Conservation (phyloP, 805 yeast genomes). For the Nakazawaea wyomingensis region DNA sequence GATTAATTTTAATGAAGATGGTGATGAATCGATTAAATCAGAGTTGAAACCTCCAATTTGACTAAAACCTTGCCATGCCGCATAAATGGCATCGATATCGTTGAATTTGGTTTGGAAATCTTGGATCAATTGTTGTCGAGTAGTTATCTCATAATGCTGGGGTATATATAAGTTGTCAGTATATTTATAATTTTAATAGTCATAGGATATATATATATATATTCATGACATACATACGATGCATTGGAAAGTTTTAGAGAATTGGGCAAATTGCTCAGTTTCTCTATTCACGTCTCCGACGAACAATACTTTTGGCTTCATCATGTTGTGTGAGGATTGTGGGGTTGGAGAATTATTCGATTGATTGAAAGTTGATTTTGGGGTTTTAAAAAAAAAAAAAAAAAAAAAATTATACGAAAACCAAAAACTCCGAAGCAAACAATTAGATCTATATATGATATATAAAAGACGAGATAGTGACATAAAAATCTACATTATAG, state of each 20-base stretch:
- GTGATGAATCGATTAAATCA: constrained; percentile 35
- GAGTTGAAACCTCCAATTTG: constrained; percentile 38
- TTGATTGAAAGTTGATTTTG: too few species aligned
- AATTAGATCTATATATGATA: too few species aligned
- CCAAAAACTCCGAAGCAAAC: too few species aligned
- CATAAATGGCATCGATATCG: constrained; percentile 43
- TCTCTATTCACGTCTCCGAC: constrained; percentile 44
- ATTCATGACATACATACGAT: constrained; percentile 15
- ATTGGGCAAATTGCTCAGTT: constrained; percentile 40
- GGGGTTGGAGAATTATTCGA: background rate
- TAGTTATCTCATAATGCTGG: constrained; percentile 33
- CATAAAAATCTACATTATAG: too few species aligned
- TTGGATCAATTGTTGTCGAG: constrained; percentile 32
- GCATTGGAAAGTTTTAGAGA: constrained; percentile 36
- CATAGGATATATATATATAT: too few species aligned
- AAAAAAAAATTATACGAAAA: too few species aligned
- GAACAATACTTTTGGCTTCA: constrained; percentile 37
- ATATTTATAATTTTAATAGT: too few species aligned
- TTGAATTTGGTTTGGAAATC: constrained; percentile 34
- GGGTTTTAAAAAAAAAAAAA: too few species aligned
- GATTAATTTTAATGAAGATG: constrained; percentile 38
- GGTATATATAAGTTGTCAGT: too few species aligned
- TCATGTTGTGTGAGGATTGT: background rate
- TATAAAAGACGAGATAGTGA: too few species aligned
- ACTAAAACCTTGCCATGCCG: constrained; percentile 46